phyloP scores from a whole-genome alignment of 306 rosid genomes.

The Arachis stenosperma region DNA sequence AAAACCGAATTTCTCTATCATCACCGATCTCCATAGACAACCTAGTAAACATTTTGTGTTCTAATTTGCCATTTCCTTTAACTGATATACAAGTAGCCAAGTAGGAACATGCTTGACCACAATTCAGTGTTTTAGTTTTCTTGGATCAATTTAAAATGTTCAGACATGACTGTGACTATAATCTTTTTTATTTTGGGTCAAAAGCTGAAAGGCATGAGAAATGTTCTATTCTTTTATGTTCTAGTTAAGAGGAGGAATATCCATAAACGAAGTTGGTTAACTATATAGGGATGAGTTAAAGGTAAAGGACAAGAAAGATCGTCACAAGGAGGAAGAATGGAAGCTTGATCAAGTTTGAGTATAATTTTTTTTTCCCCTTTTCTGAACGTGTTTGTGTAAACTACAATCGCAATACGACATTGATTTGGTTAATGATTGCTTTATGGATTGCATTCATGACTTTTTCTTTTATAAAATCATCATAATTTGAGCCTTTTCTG shows the following conservation, averaged over 20 bases:
- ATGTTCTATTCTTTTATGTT: not conserved
- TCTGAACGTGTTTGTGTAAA: not conserved
- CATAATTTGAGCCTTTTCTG: not conserved
- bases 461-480: not conserved
- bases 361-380: too few species aligned
- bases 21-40: too few species aligned
- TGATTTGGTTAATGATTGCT: not conserved
- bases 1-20: too few species aligned
- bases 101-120: not conserved
- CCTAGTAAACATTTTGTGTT: not conserved
- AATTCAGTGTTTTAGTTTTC: not conserved
- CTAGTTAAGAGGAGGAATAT: slow-evolving; percentile 4
- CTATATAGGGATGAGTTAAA: not conserved
- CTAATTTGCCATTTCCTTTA: slow-evolving; percentile 17
- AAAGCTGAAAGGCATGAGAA: not conserved
- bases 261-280: not conserved
- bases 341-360: not conserved
- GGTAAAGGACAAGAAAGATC: not conserved
- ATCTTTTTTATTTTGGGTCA: not conserved
- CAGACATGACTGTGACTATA: not conserved
- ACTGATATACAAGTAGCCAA: not conserved
- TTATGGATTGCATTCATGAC: not conserved
- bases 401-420: not conserved
- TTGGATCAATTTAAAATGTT: slow-evolving; percentile 10
- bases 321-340: slow-evolving; percentile 1